These are phyloP conservation scores for Kuraishia molischiana DNA, from an alignment of 805 yeast genomes.

Conservation along the genomic window DNA sequence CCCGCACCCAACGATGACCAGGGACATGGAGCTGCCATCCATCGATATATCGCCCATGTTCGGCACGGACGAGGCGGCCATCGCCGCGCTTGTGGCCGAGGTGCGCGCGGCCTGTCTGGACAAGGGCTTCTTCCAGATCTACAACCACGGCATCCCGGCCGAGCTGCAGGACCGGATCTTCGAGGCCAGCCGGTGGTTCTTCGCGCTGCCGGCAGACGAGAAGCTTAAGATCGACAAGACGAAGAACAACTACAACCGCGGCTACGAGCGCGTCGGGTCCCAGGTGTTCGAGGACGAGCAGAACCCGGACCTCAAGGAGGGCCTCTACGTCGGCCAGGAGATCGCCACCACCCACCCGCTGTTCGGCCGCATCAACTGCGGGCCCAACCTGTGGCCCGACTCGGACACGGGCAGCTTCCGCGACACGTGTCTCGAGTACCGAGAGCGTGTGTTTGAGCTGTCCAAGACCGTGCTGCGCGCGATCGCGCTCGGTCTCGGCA, in stretches of 20 bases:
- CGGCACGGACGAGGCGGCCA: background rate
- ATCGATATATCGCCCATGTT: background rate
- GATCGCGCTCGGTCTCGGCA: conserved; percentile 19
- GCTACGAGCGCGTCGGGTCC: conserved; percentile 16
- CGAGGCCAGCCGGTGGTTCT: conserved; percentile 15
- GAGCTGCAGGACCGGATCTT: conserved; percentile 9
- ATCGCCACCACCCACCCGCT: conserved; percentile 4
- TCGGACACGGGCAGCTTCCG: conserved; percentile 14
- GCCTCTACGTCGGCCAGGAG: conserved; percentile 21
- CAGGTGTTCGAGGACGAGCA: conserved; percentile 11
- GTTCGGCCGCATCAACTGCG: conserved; percentile 12
- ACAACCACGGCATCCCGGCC: conserved; percentile 11
- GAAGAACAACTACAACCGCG: conserved; percentile 14
- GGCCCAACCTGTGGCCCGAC: conserved; percentile 14
- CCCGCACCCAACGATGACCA: conserved; percentile 1
- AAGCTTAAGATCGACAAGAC: conserved; percentile 15
- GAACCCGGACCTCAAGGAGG: conserved; percentile 22
- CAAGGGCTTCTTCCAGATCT: conserved; percentile 12
- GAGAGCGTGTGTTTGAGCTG: conserved; percentile 9
- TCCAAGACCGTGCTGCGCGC: conserved; percentile 16
- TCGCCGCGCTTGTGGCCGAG: conserved; percentile 1
- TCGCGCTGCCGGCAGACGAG: conserved; percentile 12
- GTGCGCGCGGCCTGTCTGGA: conserved; percentile 6
- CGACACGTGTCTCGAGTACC: conserved; percentile 10
- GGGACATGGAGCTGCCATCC: background rate